Evolutionary conservation across 2,329 filamentous ascomycete genomes (phyloP).

Genomic region (Talaromyces sp.): DNA sequence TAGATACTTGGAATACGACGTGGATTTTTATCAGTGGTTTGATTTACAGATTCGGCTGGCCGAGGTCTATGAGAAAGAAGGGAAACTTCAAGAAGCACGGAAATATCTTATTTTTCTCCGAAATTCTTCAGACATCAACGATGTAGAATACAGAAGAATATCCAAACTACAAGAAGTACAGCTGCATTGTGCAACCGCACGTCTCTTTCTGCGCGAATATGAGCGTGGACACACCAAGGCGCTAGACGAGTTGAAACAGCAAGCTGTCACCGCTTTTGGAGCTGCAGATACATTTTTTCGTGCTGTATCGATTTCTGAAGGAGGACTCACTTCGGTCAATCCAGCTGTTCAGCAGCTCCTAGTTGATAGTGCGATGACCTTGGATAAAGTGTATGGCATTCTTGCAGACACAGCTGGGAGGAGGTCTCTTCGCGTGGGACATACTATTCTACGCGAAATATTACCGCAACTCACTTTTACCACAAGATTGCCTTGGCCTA

Average conservation of each 20-base stretch:
- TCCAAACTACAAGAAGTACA: neutral
- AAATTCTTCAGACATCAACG: neutral
- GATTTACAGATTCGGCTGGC: constrained; percentile 12
- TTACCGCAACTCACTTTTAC: neutral
- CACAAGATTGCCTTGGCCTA: neutral
- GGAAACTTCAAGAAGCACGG: neutral
- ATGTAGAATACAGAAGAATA: neutral
- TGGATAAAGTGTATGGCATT: constrained; percentile 1
- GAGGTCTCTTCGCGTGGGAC: neutral
- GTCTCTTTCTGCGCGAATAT: neutral
- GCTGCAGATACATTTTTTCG: neutral
- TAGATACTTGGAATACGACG: constrained; percentile 4
- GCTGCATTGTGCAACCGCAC: neutral
- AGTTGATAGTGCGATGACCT: neutral
- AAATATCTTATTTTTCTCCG: neutral
- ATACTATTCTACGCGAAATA: neutral
- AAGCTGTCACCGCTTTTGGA: neutral
- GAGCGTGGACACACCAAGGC: neutral
- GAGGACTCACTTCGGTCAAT: neutral
- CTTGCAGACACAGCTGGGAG: neutral
- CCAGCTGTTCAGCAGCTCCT: neutral
- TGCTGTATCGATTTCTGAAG: neutral
- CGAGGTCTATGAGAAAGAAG: constrained; percentile 9
- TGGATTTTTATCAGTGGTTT: constrained; percentile 15
- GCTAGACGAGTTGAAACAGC: neutral